Evolutionary conservation across 805 yeast species (phyloP).

Genomic region (Kuraishia capsulata): DNA sequence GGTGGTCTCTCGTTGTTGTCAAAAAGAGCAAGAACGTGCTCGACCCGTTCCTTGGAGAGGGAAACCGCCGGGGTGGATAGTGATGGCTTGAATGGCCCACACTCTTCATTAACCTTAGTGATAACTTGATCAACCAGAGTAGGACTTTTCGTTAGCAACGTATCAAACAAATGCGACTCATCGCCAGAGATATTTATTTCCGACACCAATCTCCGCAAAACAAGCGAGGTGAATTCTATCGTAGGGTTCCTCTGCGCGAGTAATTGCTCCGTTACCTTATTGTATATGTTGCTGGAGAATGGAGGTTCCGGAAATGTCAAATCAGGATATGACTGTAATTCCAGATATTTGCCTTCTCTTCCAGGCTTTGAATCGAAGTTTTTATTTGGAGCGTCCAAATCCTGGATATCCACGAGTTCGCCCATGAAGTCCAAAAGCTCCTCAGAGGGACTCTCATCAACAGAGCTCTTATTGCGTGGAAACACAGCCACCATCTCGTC

Average conservation of each 20-base stretch:
- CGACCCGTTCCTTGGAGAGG: too few species aligned
- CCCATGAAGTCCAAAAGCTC: slow-evolving; percentile 35
- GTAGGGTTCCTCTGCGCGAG: background rate
- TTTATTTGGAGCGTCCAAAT: slow-evolving; percentile 19
- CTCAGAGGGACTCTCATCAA: slow-evolving; percentile 21
- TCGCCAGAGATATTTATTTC: background rate
- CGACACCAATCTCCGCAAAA: background rate
- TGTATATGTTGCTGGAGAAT: background rate
- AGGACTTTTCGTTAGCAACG: background rate
- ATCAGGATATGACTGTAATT: background rate
- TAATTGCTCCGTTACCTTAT: too few species aligned
- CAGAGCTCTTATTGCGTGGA: too few species aligned
- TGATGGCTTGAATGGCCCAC: too few species aligned
- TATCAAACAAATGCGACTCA: background rate
- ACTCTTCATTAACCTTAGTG: too few species aligned
- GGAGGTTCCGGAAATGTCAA: background rate
- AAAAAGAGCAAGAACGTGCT: too few species aligned
- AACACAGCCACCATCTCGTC: slow-evolving; percentile 61
- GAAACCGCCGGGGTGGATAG: too few species aligned
- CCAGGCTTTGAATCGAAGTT: background rate
- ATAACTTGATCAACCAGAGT: background rate
- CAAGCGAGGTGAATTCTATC: background rate
- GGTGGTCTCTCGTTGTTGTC: too few species aligned
- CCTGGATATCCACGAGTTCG: slow-evolving; percentile 32
- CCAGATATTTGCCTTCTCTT: background rate